Evolutionary conservation across 306 rosid genomes (phyloP), one percentile per base, ranked within the genome.

Genomic region (Trifolium fragiferum): DNA sequence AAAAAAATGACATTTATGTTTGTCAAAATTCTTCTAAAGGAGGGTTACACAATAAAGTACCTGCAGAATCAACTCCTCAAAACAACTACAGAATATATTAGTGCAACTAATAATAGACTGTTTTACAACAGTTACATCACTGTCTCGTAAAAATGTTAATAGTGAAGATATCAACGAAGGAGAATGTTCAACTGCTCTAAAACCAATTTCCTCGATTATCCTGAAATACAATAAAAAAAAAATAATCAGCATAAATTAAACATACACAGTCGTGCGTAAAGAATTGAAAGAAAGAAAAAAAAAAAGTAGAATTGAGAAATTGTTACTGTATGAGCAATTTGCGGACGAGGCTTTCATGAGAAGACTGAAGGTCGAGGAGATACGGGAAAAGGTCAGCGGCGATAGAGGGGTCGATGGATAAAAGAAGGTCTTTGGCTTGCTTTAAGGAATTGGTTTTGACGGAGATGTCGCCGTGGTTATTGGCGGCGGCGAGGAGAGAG

Each of bases 401-500:
- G 5, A 73, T 78, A 21, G 98, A 83, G 2, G 88, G 87, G 16
- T 94, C 93, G 72, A 83, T 13, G 74, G 98, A 86, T 3, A 89
- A 66, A 14, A 94, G 83, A 40, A 91, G 77, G 67, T 86, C 93
- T 61, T 83, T 91, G 63, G 92, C 96, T 79, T 94, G 97, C 65
- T 76, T 87, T 8, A 94, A 33, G 63, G 98, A 94, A 0, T 92
- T 87, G 62, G 90, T 81, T 77, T 94, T 94, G 61, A 94, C 93
- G 78, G 85, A 73, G 85, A 94, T 74, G 89, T 94, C 98, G 57
- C 96, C 98, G 25, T 94, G 96, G 87, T 91, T 94, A 82, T 94
- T 91, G 74, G 93, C 96, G 6, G 95, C 84, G 82, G 98, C 95
- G 76, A 91, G 90, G 80, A 91, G 93, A 82, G 92, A 87, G 78